Percentiles rank a stretch among this genome's conserved stretches.
These are phyloP conservation scores for Baudoinia panamericana DNA, from an alignment of 495 filamentous ascomycete genomes.

Conservation along the genomic window DNA sequence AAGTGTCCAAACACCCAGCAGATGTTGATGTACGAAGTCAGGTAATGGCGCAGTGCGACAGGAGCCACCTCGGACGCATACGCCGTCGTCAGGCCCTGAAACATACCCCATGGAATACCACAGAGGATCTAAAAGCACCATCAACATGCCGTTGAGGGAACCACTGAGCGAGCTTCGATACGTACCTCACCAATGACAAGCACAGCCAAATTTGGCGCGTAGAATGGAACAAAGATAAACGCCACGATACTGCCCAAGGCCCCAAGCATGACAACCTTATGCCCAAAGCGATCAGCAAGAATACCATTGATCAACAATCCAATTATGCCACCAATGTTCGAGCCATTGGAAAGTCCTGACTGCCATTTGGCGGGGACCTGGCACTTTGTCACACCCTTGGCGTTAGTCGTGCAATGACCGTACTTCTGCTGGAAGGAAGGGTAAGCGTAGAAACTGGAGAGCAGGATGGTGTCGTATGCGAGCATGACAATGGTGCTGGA, in stretches of 20 bases:
- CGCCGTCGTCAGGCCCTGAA: constrained; percentile 24
- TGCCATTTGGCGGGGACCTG: constrained; percentile 22
- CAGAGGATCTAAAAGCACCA: constrained; percentile 22
- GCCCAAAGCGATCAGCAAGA: constrained; percentile 20
- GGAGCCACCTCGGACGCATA: constrained; percentile 35
- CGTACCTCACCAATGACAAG: constrained; percentile 26
- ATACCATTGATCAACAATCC: constrained; percentile 28
- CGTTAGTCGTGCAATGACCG: constrained; percentile 20
- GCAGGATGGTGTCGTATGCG: constrained; percentile 11
- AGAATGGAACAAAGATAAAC: constrained; percentile 39
- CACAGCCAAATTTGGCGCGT: constrained; percentile 28
- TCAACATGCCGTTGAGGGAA: too few species aligned
- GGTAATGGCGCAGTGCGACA: constrained; percentile 11
- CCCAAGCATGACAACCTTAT: constrained; percentile 23
- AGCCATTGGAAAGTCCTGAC: constrained; percentile 23
- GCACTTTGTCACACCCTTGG: constrained; percentile 11
- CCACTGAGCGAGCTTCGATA: too few species aligned
- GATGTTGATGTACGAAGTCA: constrained; percentile 32
- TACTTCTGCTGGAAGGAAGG: constrained; percentile 19
- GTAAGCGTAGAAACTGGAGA: constrained; percentile 22
- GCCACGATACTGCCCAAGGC: constrained; percentile 21
- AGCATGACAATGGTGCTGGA: constrained; percentile 18
- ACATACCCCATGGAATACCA: constrained; percentile 23
- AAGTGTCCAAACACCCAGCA: constrained; percentile 40
- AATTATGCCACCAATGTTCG: constrained; percentile 26